phyloP scores from a whole-genome alignment of 2,329 filamentous ascomycete genomes.

The Plenodomus lindquistii region DNA sequence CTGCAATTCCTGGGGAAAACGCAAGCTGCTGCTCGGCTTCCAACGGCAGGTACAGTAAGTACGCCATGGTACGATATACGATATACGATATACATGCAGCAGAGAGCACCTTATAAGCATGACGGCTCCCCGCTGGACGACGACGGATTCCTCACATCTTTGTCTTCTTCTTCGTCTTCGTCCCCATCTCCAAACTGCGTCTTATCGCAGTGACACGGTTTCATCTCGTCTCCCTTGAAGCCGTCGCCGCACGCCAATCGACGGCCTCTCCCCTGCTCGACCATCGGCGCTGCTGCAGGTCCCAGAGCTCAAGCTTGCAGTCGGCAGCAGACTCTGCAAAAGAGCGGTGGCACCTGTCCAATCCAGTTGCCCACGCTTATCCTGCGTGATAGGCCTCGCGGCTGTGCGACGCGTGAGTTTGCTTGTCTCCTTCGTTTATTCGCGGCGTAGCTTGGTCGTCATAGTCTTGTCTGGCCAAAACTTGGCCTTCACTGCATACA shows the following conservation, averaged over 20 bases:
- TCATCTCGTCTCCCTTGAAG: constrained; percentile 7
- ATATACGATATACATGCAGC: too few species aligned
- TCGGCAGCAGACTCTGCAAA: constrained; percentile 12
- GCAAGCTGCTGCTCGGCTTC: constrained; percentile 16
- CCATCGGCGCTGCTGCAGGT: constrained; percentile 10
- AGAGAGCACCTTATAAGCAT: not conserved
- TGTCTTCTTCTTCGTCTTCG: not conserved
- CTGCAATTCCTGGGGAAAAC: constrained; percentile 13
- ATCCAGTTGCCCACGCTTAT: constrained; percentile 34
- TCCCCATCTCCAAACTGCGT: too few species aligned
- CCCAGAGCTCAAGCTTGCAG: constrained; percentile 10
- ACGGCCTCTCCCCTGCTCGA: constrained; percentile 1
- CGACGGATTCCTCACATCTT: not conserved
- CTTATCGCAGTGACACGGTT: constrained; percentile 8
- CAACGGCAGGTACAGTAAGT: constrained; percentile 19
- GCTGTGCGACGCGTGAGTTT: constrained; percentile 4
- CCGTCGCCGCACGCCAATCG: constrained; percentile 21
- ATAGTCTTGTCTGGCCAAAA: too few species aligned
- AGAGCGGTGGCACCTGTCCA: constrained; percentile 39
- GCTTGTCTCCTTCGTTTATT: constrained; percentile 1
- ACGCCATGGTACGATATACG: constrained; percentile 6
- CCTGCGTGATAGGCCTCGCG: too few species aligned
- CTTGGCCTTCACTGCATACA: too few species aligned
- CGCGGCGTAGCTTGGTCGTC: not conserved
- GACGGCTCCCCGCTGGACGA: not conserved